Evolutionary conservation across 441 rosid species (phyloP).

Genomic region (Isatis lusitanica): DNA sequence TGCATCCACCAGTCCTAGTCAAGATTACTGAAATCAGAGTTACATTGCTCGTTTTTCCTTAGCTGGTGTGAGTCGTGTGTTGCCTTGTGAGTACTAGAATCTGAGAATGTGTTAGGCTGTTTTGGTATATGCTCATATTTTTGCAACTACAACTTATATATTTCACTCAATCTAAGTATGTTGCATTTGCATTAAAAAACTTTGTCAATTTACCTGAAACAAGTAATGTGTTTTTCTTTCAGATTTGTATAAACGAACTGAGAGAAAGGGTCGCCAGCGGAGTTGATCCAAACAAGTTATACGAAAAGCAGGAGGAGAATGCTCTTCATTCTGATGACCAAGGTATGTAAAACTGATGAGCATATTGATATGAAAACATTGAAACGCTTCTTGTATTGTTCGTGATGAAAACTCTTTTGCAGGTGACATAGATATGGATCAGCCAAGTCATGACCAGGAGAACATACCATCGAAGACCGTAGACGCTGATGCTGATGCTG

Average conservation of each 20-base stretch:
- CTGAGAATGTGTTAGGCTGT: background rate
- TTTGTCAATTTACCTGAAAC: background rate
- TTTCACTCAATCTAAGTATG: background rate
- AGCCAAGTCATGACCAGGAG: constrained; percentile 33
- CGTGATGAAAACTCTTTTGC: constrained; percentile 17
- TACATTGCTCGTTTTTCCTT: background rate
- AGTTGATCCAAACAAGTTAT: constrained; percentile 77
- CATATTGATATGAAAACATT: background rate
- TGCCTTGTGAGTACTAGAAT: background rate
- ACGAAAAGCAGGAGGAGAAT: constrained; percentile 46
- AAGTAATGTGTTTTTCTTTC: constrained; percentile 18
- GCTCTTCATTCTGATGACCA: constrained; percentile 42
- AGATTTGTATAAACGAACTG: constrained; percentile 72
- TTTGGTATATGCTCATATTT: background rate
- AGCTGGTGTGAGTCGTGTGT: background rate
- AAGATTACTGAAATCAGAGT: background rate
- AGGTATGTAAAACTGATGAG: constrained; percentile 44
- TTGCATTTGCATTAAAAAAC: background rate
- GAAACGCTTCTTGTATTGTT: constrained; percentile 5
- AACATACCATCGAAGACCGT: constrained; percentile 33
- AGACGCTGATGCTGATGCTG: constrained; percentile 31
- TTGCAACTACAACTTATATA: background rate
- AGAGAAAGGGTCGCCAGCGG: constrained; percentile 87
- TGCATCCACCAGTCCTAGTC: too few species aligned
- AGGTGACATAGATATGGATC: constrained; percentile 43